Evolutionary conservation across 805 yeast genomes (phyloP), one percentile per base, ranked within the genome.

Genomic region (Alloascoidea hylecoeti): DNA sequence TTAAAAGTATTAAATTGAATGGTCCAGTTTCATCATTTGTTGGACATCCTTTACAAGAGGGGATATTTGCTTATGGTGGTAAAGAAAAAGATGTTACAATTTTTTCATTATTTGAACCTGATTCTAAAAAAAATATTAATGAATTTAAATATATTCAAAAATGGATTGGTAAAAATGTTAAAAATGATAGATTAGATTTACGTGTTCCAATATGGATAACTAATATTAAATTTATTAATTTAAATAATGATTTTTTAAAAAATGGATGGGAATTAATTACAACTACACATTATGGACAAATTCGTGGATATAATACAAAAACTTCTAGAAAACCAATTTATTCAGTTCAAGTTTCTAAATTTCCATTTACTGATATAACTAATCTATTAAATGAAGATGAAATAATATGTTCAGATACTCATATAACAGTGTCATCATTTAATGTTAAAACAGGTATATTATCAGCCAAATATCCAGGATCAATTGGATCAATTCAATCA

Each of bases 201-300:
- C 68, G 86, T 41, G 92, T 78, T 4, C 95, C 94, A 3, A 70
- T 89, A 6, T 79, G 94, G 82, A 68, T 84, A 32, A 69, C 75
- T 3, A 66, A 68, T 39, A 64, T 85, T 35, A 53, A 61, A 39
- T 72, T 77, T 48, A 39, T 66, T 35, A 56, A 58, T 19, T 43
- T 62, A 4, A 39, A 45, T 15, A 50, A 57, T 19, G 38, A 66
- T 40, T 43, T 58, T 30, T 49, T 58, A 36, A 54, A 23, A 9
- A n/a, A 60, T 4, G 52, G 62, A n/a, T 71, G 61, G 57, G 60
- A 68, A 36, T 57, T 85, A 18, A 62, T 80, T 5, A 69, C 86
- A 0, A 69, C 78, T 3, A 84, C 97, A 3, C 61, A 72, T 39
- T 71, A 75, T 45, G 95, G 95, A 0, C 82, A 81, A 48, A 54